Evolutionary conservation across 192 early-diverging fungal species (phyloP).

Genomic region (Coemansia sp.): DNA sequence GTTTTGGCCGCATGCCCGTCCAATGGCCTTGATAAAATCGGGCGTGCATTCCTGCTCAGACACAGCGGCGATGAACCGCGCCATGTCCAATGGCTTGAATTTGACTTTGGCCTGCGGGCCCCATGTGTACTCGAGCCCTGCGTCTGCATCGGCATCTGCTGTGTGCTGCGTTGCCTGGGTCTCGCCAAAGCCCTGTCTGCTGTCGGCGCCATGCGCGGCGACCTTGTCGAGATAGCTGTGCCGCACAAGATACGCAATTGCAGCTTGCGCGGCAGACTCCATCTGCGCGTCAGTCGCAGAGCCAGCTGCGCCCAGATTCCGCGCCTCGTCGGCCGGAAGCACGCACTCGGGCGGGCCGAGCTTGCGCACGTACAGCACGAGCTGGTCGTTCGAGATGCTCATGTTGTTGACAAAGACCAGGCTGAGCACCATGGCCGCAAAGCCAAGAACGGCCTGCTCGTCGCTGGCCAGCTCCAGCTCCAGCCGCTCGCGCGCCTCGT

Average conservation of each 20-base stretch:
- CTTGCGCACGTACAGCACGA: conserved; percentile 42
- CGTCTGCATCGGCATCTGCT: conserved; percentile 8
- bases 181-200: not conserved
- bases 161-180: conserved; percentile 38
- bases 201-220: not conserved
- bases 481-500: conserved; percentile 18
- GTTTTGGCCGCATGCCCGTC: conserved; percentile 40
- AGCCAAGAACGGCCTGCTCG: conserved; percentile 21
- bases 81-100: conserved; percentile 48
- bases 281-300: conserved; percentile 26
- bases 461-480: conserved; percentile 19
- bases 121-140: conserved; percentile 37
- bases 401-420: conserved; percentile 53
- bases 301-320: not conserved
- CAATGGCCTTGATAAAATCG: conserved; percentile 39
- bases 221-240: conserved; percentile 38
- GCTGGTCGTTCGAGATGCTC: conserved; percentile 41
- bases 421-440: conserved; percentile 43
- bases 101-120: conserved; percentile 37
- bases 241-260: conserved; percentile 21
- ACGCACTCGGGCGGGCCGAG: conserved; percentile 38
- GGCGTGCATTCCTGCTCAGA: conserved; percentile 39
- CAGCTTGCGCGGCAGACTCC: conserved; percentile 32
- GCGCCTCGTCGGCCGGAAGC: not conserved
- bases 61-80: conserved; percentile 37